Conservation (phyloP, 352 stramenopile species). For the Phytophthora ramorum region DNA sequence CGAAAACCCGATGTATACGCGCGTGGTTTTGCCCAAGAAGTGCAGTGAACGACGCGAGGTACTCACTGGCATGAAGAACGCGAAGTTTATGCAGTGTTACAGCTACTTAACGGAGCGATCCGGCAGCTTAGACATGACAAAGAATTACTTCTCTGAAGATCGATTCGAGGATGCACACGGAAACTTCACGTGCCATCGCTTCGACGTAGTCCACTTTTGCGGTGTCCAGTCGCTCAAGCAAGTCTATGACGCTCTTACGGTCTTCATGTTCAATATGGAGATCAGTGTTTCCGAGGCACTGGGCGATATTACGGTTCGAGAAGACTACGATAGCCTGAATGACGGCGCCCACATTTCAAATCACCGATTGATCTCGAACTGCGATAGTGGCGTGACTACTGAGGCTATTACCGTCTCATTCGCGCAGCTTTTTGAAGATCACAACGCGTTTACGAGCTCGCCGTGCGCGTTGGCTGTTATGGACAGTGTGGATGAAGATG, state of each 20-base stretch:
- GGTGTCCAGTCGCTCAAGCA: constrained; percentile 32
- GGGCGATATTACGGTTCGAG: constrained; percentile 48
- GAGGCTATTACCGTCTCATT: constrained; percentile 20
- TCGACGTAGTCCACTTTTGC: constrained; percentile 35
- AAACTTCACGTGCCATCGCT: constrained; percentile 42
- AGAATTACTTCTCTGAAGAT: constrained; percentile 42
- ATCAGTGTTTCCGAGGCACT: constrained; percentile 53
- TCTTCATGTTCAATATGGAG: constrained; percentile 52
- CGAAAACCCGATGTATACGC: constrained; percentile 16
- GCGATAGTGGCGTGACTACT: constrained; percentile 23
- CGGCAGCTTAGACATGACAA: constrained; percentile 30
- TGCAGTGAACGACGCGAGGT: constrained; percentile 28
- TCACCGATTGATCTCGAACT: constrained; percentile 51
- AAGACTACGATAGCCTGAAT: constrained; percentile 51
- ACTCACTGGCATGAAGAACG: constrained; percentile 28
- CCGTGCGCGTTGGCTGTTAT: constrained; percentile 42
- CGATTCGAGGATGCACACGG: constrained; percentile 41
- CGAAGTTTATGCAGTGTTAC: constrained; percentile 24
- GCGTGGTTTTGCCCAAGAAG: constrained; percentile 21
- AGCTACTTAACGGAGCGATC: constrained; percentile 39
- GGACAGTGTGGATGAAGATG: constrained; percentile 57
- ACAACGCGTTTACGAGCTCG: constrained; percentile 18
- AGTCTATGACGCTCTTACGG: constrained; percentile 43
- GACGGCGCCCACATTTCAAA: constrained; percentile 43
- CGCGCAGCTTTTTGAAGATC: neutral